Evolutionary conservation across 2,329 filamentous ascomycete species (phyloP).

Genomic region (Pleurostoma richardsiae): DNA sequence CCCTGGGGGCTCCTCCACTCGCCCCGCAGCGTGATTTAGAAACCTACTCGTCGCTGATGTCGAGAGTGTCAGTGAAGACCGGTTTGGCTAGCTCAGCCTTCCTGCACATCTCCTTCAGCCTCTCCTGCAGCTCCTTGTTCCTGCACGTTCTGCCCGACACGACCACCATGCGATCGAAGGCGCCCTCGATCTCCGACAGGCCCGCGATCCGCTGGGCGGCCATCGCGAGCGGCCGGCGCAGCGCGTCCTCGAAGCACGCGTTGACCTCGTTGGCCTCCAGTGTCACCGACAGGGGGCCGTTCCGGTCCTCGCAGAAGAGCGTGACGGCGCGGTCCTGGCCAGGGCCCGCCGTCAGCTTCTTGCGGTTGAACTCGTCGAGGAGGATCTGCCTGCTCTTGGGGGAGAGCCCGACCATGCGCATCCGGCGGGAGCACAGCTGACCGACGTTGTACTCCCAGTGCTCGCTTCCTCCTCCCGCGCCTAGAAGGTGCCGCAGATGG

Average conservation of each 20-base stretch:
- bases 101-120: not conserved
- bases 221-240: not conserved
- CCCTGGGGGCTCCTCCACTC: too few relatives aligned
- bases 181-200: not conserved
- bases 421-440: not conserved
- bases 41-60: not conserved
- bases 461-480: constrained; percentile 2
- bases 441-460: constrained; percentile 6
- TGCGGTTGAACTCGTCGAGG: not conserved
- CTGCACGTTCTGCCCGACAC: not conserved
- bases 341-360: not conserved
- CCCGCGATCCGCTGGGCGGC: not conserved
- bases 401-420: not conserved
- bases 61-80: not conserved
- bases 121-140: constrained; percentile 1
- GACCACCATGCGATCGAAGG: not conserved
- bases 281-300: not conserved
- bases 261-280: not conserved
- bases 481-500: not conserved
- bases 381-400: not conserved
- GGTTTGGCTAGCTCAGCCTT: not conserved
- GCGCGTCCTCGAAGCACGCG: not conserved
- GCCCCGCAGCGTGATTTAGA: too few relatives aligned
- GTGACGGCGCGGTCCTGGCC: not conserved
- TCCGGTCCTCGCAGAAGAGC: not conserved